Evolutionary conservation across 2,329 filamentous ascomycete genomes (phyloP), one percentile per base, ranked within the genome.

Genomic region (Nemania abortiva): DNA sequence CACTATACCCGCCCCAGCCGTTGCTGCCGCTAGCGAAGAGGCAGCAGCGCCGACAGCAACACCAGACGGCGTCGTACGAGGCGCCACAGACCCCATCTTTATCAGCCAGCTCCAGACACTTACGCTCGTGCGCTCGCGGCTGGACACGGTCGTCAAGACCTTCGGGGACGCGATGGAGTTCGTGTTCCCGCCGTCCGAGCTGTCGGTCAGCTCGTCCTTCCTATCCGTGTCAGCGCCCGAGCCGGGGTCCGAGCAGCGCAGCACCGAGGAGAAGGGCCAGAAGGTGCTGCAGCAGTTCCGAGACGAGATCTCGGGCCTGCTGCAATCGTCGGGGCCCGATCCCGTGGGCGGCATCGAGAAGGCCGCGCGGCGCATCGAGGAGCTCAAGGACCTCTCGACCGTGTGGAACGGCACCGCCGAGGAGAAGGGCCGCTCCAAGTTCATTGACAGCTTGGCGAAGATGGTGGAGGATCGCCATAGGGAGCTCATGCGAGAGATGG

Each of bases 111-210:
- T 99, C 64, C 92, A 93, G 74, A 97, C 92, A 15, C 85, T 99
- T 45, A 93, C 92, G 3, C 87, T 92, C 50, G 94, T 98, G 31
- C 92, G 95, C 59, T 83, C 89, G 1, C 91, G 94, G n/a, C 87
- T 99, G 18, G 95, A 98, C 72, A 88, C 90, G 1, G 95, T 98
- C 27, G 94, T 98, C 76, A 92, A 93, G 79, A 92, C 91, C 0
- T 99, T 99, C 79, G 95, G 95, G 49, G 92, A 97, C 75, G 95
- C 96, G 37, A 97, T 98, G 93, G 92, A 97, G 74, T 98, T 97
- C 87, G 92, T 93, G 0, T 89, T 98, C 58, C 93, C 95, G 0
- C 95, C 95, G 0, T 97, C 93, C 0, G 94, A 97, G 77, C 82
- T 95, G 13, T 95, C 92, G 0, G 88, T 97, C 65, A 89, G 91